Base-by-base conservation (phyloP, 331 rosid genomes). In the Quercus tomentella region DNA sequence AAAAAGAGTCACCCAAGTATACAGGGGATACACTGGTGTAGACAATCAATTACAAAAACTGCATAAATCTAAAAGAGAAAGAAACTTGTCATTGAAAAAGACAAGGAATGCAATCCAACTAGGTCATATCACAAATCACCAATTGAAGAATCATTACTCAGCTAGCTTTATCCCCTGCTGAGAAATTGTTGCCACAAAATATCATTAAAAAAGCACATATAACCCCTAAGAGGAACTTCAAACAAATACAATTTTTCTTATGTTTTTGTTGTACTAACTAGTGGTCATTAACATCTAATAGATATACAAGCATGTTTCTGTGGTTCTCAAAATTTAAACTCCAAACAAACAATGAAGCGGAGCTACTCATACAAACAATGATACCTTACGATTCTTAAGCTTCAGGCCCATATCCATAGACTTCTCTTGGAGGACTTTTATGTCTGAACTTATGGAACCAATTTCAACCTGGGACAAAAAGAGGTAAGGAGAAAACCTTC, bases 351-450 rank as follows among this genome's bases (percentile, higher is more conserved):
- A 71, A 68, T 16, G 60, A 61, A 77, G 21, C 22, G 41, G 74
- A 72, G 20, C 15, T 20, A 60, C 28, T 57, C 33, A 18, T 56
- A n/a, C n/a, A 75, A 84, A 45, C 23, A 66, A 70, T 51, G 80
- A 61, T 91, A 94, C 98, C 99, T 95, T 95, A 81, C 98, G 99
- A 88, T 93, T 95, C 92, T 95, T 93, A 76, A 95, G 92, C 90
- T 92, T 88, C 80, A 93, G 81, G 69, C 97, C 97, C 97, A 95
- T 95, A 82, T 93, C 99, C 96, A 93, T 90, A 77, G 99, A 95
- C 87, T 93, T 95, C 92, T 93, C 98, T 77, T 95, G 99, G 72
- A 95, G 97, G 79, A 95, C 84, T 80, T 91, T 95, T 80, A 95
- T 95, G 86, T 95, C 98, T 58, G 94, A 87, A 82, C 97, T 89